Base-by-base conservation (phyloP, 257 asterid species). In the Rauvolfia tetraphylla region DNA sequence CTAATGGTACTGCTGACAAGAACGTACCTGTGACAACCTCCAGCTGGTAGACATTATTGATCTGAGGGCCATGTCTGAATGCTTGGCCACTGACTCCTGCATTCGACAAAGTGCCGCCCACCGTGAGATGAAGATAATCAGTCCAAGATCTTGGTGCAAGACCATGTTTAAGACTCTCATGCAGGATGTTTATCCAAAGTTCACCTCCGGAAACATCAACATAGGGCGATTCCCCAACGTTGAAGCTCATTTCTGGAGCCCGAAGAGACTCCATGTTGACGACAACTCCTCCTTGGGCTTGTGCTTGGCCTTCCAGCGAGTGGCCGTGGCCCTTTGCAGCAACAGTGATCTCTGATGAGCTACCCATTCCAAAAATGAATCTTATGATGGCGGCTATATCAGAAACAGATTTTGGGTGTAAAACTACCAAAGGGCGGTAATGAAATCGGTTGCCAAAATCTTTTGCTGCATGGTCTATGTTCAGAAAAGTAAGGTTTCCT, bases 51-150 rank as follows among this genome's bases (percentile, higher is more conserved):
- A 95, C 99, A 79, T 95, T 95, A 80, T 86, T 85, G 82, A 93
- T 95, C 86, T 93, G 99, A 12, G 98, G 99, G 10, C 98, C 99
- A 72, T 95, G 92, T 69, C 57, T 71, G 85, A 95, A 93, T 13
- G 99, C 99, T 79, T 95, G 98, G 41, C 99, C 98, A 41, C 99
- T 95, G 70, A 95, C 86, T 63, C 99, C 99, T 7, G 93, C 99
- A 72, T 93, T 90, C 7, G 99, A 95, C 77, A 93, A 75, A 39
- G 99, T 95, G 23, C 99, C 99, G 13, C 99, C 99, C 36, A 95
- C 93, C 0, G 96, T 89, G 44, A 95, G 96, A 80, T 87, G 97
- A 78, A 95, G 96, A 84, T 95, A 95, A 81, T 93, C 96, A 3
- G 98, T 95, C 98, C 99, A 95, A 5, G 98, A 95, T 76, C 88